phyloP scores from a whole-genome alignment of 257 asterid genomes.

The Solanum tarijense region DNA sequence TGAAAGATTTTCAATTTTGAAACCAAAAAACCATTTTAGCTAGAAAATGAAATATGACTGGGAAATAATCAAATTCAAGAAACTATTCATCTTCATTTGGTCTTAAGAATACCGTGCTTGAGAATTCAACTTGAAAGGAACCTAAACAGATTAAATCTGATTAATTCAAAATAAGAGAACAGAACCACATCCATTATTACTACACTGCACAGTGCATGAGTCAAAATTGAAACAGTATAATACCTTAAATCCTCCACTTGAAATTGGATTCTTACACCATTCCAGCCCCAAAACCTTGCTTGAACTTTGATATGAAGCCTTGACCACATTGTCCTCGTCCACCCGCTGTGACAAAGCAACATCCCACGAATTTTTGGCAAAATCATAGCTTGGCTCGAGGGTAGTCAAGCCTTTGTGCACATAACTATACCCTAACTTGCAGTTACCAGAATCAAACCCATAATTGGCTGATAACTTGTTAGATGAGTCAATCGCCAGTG shows the following conservation, averaged over 20 bases:
- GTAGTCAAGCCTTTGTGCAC: conserved; percentile 14
- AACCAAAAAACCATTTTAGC: background rate
- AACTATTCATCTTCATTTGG: background rate
- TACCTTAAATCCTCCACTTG: conserved; percentile 22
- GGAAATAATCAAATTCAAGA: background rate
- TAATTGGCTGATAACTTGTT: conserved; percentile 15
- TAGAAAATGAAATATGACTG: background rate
- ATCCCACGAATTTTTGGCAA: conserved; percentile 22
- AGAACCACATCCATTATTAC: background rate
- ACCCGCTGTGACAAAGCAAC: conserved; percentile 14
- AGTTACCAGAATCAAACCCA: conserved; percentile 9
- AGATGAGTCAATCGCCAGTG: conserved; percentile 11
- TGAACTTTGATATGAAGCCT: conserved; percentile 22
- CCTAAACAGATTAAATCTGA: background rate
- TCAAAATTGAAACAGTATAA: background rate
- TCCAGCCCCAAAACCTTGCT: conserved; percentile 21
- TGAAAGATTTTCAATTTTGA: background rate
- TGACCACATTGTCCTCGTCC: conserved; percentile 11
- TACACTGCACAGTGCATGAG: background rate
- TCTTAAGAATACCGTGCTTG: background rate
- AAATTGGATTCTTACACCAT: conserved; percentile 8
- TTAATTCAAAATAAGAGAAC: background rate
- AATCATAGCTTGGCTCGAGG: conserved; percentile 29
- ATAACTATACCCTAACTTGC: conserved; percentile 21
- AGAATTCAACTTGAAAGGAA: background rate